Base-by-base conservation (phyloP, 2,329 filamentous ascomycete species). In the Colletotrichum navitas region DNA sequence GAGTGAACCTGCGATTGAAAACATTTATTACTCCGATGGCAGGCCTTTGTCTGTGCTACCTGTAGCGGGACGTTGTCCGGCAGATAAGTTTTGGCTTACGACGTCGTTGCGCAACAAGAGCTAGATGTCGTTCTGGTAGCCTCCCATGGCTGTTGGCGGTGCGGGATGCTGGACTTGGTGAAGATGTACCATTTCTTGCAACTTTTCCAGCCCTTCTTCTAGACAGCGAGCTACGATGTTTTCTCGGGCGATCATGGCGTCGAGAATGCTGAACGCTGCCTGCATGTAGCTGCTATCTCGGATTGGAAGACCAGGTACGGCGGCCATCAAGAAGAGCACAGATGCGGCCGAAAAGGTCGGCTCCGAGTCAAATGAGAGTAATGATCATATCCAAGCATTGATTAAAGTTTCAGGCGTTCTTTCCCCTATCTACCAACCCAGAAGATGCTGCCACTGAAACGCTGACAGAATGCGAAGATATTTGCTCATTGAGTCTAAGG, bases 321-420 rank as follows among this genome's bases (percentile, higher is more conserved):
- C 52, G 12, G 21, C 45, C 52, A 55, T 61, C 10, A 65, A 56
- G 11, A 16, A 58, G 29, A n/a, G n/a, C n/a, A 65, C 45, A 10
- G 68, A 69, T 0, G 55, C 55, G 11, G 66, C 62, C 21, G 66
- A 72, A 49, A 69, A 69, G 8, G 69, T 47, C 2, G 56, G 58
- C n/a, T 69, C 69, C n/a, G 65, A 34, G 18, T 72, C 69, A 34
- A 69, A 72, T 2, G 66, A 61, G 18, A 72, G 43, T 1, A 72
- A 69, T 7, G 58, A 55, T 18, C 65, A 61, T 69, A 1, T 0
- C 1, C 0, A 4, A 11, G 29, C 1, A 18, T 41, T 3, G 56
- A 18, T 45, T 65, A 65, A 1, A 62, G 1, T 29, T n/a, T 18
- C 1, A 21, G 11, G 16, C 49, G 5, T 2, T 14, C 12, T 4